These are phyloP conservation scores for Pseudomicrostroma phylloplanum DNA, from an alignment of 1,284 basidiomycete genomes.

Conservation along the genomic window DNA sequence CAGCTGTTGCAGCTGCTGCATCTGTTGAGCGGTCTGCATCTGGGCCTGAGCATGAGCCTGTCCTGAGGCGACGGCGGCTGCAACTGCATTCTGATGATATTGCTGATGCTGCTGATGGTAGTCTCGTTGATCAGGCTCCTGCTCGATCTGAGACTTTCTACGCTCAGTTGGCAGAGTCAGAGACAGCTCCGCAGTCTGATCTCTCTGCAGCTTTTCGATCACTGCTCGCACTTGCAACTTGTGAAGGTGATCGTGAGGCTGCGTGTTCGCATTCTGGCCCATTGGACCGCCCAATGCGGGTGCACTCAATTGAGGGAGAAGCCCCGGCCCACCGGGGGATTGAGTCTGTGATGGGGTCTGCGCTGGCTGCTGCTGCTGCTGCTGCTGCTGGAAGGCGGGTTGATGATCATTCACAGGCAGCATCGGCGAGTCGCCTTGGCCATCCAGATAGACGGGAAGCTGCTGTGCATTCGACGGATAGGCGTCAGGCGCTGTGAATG, in stretches of 20 bases:
- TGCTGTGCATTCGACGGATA: background rate
- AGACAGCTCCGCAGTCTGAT: constrained; percentile 3
- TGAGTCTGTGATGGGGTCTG: background rate
- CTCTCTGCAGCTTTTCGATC: constrained; percentile 3
- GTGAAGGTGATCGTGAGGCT: constrained; percentile 7
- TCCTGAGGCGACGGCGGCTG: constrained; percentile 3
- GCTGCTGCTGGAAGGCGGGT: background rate
- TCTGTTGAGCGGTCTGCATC: constrained; percentile 5
- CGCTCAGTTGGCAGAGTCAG: constrained; percentile 6
- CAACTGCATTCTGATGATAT: constrained; percentile 2
- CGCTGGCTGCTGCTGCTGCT: constrained; percentile 2
- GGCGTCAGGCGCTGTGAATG: background rate
- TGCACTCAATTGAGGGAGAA: background rate
- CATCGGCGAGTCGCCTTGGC: constrained; percentile 4
- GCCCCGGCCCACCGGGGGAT: background rate
- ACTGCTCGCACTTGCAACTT: background rate
- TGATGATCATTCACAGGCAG: background rate
- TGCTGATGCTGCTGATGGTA: constrained; percentile 17
- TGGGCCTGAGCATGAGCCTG: constrained; percentile 6
- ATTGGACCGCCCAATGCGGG: background rate
- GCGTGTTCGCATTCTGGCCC: background rate
- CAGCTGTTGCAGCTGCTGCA: constrained; percentile 3
- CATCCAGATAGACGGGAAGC: background rate
- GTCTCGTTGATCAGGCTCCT: constrained; percentile 37
- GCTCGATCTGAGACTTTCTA: background rate